Evolutionary conservation across 306 rosid species (phyloP), one percentile per base, ranked within the genome.

Genomic region (Pachyrhizus erosus): DNA sequence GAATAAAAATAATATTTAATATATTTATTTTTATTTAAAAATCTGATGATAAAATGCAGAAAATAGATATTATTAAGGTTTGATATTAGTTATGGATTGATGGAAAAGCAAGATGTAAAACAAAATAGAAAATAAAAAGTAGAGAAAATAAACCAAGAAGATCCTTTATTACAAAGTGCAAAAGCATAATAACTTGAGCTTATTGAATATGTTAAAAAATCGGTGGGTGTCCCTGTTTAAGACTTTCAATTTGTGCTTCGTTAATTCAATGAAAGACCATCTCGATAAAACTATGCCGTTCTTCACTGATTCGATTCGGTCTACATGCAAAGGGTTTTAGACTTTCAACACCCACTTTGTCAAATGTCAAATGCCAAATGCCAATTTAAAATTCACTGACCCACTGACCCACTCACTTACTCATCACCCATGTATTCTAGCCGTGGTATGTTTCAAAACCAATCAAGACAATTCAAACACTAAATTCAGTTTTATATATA

Each of bases 221-320:
- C 75, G 1, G 75, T 48, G 66, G 84, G 67, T 34, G 21, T 72
- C 84, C 58, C 3, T 34, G 57, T 69, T 54, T 70, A 54, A 21
- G 77, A 69, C 83, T 33, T 46, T 20, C 20, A 78, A 20, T 5
- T 31, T 29, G 20, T 14, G 39, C 68, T 40, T 37, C 11, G 9
- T 3, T 54, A 1, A 15, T 52, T 55, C 55, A 57, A 3, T 1
- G 58, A 42, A 75, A 75, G 14, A 34, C 23, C 79, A 13, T 43
- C 3, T 18, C 39, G 13, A 49, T 18, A 66, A 49, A 78, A 51
- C 23, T 0, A 26, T 49, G 42, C 15, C 5, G 21, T 20, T 11
- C 49, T 37, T 29, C 43, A 17, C 17, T 20, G 34, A 15, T 18
- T 33, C 45, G 34, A 15, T 18, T 33, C 45, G 26, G n/a, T 17